Evolutionary conservation across 2,329 filamentous ascomycete species (phyloP), one percentile per base, ranked within the genome.

Genomic region (Diaporthe sp.): DNA sequence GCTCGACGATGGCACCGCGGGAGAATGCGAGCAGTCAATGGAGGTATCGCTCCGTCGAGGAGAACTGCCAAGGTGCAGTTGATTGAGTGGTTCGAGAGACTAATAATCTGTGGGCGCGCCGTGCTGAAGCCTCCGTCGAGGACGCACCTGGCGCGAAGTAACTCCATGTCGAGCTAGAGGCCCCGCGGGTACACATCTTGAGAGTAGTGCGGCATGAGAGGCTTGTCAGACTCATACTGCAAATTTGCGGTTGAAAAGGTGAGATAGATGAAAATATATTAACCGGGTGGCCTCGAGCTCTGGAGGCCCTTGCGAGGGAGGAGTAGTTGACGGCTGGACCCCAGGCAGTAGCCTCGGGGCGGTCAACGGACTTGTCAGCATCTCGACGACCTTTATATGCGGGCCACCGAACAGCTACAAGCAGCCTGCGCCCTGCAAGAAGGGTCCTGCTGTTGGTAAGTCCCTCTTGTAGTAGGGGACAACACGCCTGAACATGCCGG

Each of bases 211-310:
- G 71, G 46, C 42, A 44, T 9, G 51, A 67, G 37, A 51, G 39
- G 49, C 58, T 25, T 55, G 73, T 72, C 67, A 57, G 42, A 37
- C 67, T 61, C 55, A 49, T 74, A 34, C 67, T 76, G 75, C 79
- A 81, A 85, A 85, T 85, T 85, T 84, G 79, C 85, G 85, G 84
- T 79, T 86, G 84, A 86, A 86, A 67, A 83, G 81, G 79, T 61
- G 77, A 81, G 79, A 83, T 86, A 86, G 83, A 87, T 86, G 84
- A 85, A 82, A 76, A 79, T 79, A 86, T 83, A 86, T 86, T 86
- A 69, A 69, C 46, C 65, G 65, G 65, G 65, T 37, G 46, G 65
- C 65, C 65, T 69, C 46, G 65, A 55, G 65, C 34, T 39, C 49
- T 69, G 46, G 49, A 39, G 49, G 65, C 65, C 46, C 25, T 28